Base-by-base conservation (phyloP, 441 rosid species). In the Pelargonium fulgidum region DNA sequence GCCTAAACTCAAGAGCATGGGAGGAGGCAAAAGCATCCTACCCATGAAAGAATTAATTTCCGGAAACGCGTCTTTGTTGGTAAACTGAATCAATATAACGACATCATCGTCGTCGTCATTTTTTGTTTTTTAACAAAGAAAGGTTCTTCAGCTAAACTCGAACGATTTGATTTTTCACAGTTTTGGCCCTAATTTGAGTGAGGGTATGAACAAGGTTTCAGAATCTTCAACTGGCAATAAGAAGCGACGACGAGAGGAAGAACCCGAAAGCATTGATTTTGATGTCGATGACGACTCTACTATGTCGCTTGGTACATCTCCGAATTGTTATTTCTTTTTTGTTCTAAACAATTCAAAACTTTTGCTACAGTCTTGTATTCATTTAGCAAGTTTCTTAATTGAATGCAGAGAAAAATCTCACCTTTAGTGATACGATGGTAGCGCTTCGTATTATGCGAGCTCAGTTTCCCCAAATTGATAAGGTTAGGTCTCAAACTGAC, bases 361-460 rank as follows among this genome's bases (percentile, higher is more conserved):
- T 29, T 29, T 29, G 36, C 3, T 29, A 1, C 1, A 47, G 11
- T 47, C 2, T 47, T 13, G 14, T 47, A 9, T 20, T 22, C 22
- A 22, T 11, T 1, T 22, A 10, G 62, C 22, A 10, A 17, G 17
- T 16, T n/a, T 58, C 11, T 58, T 58, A 19, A 7, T 48, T 10
- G 12, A 17, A 3, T 65, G 26, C 77, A 74, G 77, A 74, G 77
- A 64, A 74, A 52, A 22, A 67, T 56, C 77, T 74, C 47, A 74
- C 69, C 16, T 74, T 74, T 26, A 68, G 65, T 64, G 77, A 74
- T 66, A 74, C 77, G 1, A 56, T 74, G 29, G 73, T 74, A 13
- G 77, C 77, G 12, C 77, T 74, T 47, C 77, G 64, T 39, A 74
- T 74, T 26, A 74, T 74, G 77, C 69, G 72, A 68, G 72, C 77